Percentiles rank a stretch among this genome's conserved stretches.
Evolutionary conservation across 2,329 filamentous ascomycete species (phyloP).

Genomic region (Fusarium algeriense): DNA sequence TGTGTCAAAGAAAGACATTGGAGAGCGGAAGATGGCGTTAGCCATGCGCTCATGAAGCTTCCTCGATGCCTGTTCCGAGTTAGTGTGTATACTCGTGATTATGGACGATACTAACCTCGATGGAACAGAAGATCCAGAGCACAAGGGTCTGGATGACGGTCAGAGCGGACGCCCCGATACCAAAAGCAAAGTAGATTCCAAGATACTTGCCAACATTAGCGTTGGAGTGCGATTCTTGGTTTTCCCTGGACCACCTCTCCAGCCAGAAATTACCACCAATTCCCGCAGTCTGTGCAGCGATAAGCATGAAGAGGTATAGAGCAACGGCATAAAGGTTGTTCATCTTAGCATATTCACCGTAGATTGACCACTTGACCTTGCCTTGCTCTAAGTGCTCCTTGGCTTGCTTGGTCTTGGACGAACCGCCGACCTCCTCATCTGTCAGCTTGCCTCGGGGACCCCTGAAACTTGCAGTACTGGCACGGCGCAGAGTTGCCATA

Average conservation of each 20-base stretch:
- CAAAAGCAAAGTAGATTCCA: slow-evolving; percentile 95
- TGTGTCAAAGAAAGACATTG: slow-evolving; percentile 99
- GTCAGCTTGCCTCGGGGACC: slow-evolving; percentile 85
- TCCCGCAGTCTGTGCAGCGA: slow-evolving; percentile 84
- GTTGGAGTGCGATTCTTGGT: slow-evolving; percentile 76
- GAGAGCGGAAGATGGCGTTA: slow-evolving; percentile 94
- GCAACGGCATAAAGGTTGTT: slow-evolving; percentile 88
- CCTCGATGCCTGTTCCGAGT: slow-evolving; percentile 77
- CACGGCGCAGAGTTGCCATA: slow-evolving; percentile 84
- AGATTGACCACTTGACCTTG: slow-evolving; percentile 96
- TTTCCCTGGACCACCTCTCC: slow-evolving; percentile 89
- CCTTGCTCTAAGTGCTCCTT: slow-evolving; percentile 94
- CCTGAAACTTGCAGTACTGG: slow-evolving; percentile 90
- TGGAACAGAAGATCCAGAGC: slow-evolving; percentile 99
- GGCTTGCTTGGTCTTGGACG: slow-evolving; percentile 82
- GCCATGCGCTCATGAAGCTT: slow-evolving; percentile 99
- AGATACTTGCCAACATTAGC: slow-evolving; percentile 88
- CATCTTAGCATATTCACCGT: slow-evolving; percentile 92
- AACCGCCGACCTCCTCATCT: slow-evolving; percentile 82
- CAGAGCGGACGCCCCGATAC: slow-evolving; percentile 84
- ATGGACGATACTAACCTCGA: slow-evolving; percentile 74
- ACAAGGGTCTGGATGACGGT: slow-evolving; percentile 94
- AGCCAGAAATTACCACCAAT: slow-evolving; percentile 93
- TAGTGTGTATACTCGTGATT: neutral
- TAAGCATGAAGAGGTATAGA: slow-evolving; percentile 81